Percentiles rank a stretch among this genome's conserved stretches.
Evolutionary conservation across 371 early-diverging fungal genomes (phyloP).

Genomic region (Syncephalastrum sp.): DNA sequence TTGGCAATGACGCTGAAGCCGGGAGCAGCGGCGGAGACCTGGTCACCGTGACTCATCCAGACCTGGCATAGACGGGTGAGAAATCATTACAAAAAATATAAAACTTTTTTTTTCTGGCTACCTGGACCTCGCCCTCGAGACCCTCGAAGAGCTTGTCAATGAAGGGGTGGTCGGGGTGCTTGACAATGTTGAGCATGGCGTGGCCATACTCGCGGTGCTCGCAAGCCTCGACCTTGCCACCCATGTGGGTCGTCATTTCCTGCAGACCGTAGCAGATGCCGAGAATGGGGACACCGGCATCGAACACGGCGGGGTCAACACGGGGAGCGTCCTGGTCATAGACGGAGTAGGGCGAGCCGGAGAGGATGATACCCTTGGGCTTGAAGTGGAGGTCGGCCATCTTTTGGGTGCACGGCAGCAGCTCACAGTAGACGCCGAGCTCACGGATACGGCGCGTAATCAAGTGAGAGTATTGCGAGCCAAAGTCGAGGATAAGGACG

Average conservation of each 20-base stretch:
- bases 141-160: conserved; percentile 79
- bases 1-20: conserved; percentile 85
- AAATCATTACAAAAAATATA: conserved; percentile 2
- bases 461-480: conserved; percentile 97
- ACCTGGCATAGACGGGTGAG: conserved; percentile 45
- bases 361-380: conserved; percentile 95
- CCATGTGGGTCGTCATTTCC: conserved; percentile 87
- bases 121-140: conserved; percentile 60
- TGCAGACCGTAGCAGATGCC: conserved; percentile 98
- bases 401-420: conserved; percentile 95
- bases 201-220: conserved; percentile 96
- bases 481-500: conserved; percentile 97
- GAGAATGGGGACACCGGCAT: conserved; percentile 87
- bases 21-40: conserved; percentile 77
- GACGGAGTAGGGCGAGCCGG: conserved; percentile 96
- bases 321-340: conserved; percentile 94
- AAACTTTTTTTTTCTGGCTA: conserved; percentile 11
- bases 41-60: conserved; percentile 99
- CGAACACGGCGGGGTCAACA: conserved; percentile 89
- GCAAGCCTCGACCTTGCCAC: conserved; percentile 85
- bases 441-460: conserved; percentile 96
- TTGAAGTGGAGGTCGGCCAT: conserved; percentile 89
- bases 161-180: conserved; percentile 59
- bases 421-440: conserved; percentile 97
- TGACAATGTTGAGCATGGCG: conserved; percentile 71